Conservation (phyloP, 2,329 filamentous ascomycete species). For the Coccinonectria pachysandricola region DNA sequence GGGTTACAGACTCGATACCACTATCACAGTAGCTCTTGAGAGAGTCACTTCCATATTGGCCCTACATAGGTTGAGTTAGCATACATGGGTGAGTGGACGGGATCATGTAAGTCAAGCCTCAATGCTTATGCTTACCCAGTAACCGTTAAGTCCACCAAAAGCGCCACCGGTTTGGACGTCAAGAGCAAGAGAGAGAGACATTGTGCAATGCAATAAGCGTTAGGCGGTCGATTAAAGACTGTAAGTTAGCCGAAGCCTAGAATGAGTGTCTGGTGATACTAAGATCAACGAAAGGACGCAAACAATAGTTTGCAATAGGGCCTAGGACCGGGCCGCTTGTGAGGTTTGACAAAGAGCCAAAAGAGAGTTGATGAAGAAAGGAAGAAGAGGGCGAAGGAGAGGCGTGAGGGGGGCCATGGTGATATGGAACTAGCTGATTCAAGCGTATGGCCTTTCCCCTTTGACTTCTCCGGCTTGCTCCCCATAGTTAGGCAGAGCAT, state of each 20-base stretch:
- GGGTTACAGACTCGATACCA: slow-evolving; percentile 27
- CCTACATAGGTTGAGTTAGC: slow-evolving; percentile 15
- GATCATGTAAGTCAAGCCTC: too few species aligned
- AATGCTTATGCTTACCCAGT: slow-evolving; percentile 32
- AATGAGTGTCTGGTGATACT: slow-evolving; percentile 22
- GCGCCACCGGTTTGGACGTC: slow-evolving; percentile 12
- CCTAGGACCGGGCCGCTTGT: slow-evolving; percentile 22
- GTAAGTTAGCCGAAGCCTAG: slow-evolving; percentile 25
- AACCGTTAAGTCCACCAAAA: slow-evolving; percentile 27
- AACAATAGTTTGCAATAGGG: slow-evolving; percentile 26
- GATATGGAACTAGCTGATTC: slow-evolving; percentile 3
- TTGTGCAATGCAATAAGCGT: slow-evolving; percentile 10
- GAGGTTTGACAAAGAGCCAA: slow-evolving; percentile 22
- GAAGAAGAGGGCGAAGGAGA: slow-evolving; percentile 2
- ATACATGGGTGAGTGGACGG: too few species aligned
- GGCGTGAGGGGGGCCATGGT: slow-evolving; percentile 2
- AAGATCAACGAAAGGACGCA: slow-evolving; percentile 31
- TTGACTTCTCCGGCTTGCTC: neutral
- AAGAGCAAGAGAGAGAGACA: slow-evolving; percentile 16
- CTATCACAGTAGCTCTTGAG: slow-evolving; percentile 27
- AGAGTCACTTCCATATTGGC: slow-evolving; percentile 24
- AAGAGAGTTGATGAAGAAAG: slow-evolving; percentile 11
- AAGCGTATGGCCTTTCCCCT: slow-evolving; percentile 3
- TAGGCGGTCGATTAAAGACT: slow-evolving; percentile 16
- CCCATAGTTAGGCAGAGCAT: slow-evolving; percentile 3